Evolutionary conservation across 768 basidiomycete species (phyloP), one percentile per base, ranked within the genome.

Genomic region (Suillus sp.): DNA sequence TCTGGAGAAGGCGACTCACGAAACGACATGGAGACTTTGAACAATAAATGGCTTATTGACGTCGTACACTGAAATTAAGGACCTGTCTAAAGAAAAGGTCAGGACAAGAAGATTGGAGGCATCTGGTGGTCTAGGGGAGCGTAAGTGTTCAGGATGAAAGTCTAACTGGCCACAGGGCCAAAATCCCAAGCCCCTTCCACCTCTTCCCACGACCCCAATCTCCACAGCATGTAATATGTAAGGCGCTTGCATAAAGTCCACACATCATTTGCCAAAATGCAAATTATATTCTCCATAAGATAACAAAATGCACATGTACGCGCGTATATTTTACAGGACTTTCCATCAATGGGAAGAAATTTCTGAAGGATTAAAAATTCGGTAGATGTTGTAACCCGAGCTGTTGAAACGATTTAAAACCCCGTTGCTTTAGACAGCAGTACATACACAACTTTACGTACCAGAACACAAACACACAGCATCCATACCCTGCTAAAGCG

Each of bases 401-500:
- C 93, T 95, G 72, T 34, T 64, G 8, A 25, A 14, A 34, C 20
- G 9, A 34, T 6, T 53, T 53, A 3, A 34, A 34, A 53, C 30
- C 47, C 51, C 30, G 25, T 50, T 18, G 38, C 54, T 34, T 25
- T 25, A n/a, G 10, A 34, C 40, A 53, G 18, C 74, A 37, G 25
- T 25, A 40, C n/a, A 32, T 18, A 32, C 30, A 6, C 13, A 35
- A 7, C 20, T 30, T n/a, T 32, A 78, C 93, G 69, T 71, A 95
- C 95, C 95, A 97, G 76, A 96, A 93, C 27, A 91, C 81, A 76
- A 95, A 93, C 42, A 98, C 85, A 70, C 81, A 83, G 35, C 80
- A 75, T 16, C 96, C 96, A 72, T 97, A 98, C 13, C 85, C 73
- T 22, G 85, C 82, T 64, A 98, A 75, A 13, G 78, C 89, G 50